Evolutionary conservation across 2,329 filamentous ascomycete genomes (phyloP).

Genomic region (Didymella pomorum): DNA sequence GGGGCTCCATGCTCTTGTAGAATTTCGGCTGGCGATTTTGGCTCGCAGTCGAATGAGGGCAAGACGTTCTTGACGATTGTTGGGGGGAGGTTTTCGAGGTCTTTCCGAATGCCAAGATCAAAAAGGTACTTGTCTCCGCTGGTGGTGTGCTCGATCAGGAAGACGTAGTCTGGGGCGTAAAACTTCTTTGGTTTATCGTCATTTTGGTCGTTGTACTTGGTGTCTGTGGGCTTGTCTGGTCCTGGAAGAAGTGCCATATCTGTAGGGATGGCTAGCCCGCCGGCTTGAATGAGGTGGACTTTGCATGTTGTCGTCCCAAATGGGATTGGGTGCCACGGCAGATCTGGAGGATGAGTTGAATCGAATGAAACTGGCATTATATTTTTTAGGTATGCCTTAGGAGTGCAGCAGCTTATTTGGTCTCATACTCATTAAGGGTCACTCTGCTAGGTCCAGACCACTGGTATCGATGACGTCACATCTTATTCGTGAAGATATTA

Average conservation of each 20-base stretch:
- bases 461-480: slow-evolving; percentile 1
- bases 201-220: slow-evolving; percentile 48
- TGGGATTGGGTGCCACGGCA: slow-evolving; percentile 42
- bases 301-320: slow-evolving; percentile 34
- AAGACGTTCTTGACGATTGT: slow-evolving; percentile 51
- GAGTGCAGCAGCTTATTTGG: background rate
- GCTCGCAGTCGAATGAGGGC: slow-evolving; percentile 49
- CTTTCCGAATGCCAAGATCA: slow-evolving; percentile 62
- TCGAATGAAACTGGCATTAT: slow-evolving; percentile 6
- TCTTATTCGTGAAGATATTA: background rate
- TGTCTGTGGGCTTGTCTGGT: slow-evolving; percentile 53
- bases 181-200: slow-evolving; percentile 28
- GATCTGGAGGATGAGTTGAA: slow-evolving; percentile 7
- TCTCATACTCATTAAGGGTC: background rate
- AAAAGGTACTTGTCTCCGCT: slow-evolving; percentile 56
- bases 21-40: slow-evolving; percentile 40
- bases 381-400: background rate
- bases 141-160: slow-evolving; percentile 41
- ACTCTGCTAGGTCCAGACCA: background rate
- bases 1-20: slow-evolving; percentile 33
- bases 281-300: slow-evolving; percentile 48
- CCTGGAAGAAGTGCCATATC: slow-evolving; percentile 57
- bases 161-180: slow-evolving; percentile 45
- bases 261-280: slow-evolving; percentile 56
- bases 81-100: slow-evolving; percentile 54